Evolutionary conservation across 768 basidiomycete species (phyloP), one percentile per base, ranked within the genome.

Genomic region (Heimioporus sp.): DNA sequence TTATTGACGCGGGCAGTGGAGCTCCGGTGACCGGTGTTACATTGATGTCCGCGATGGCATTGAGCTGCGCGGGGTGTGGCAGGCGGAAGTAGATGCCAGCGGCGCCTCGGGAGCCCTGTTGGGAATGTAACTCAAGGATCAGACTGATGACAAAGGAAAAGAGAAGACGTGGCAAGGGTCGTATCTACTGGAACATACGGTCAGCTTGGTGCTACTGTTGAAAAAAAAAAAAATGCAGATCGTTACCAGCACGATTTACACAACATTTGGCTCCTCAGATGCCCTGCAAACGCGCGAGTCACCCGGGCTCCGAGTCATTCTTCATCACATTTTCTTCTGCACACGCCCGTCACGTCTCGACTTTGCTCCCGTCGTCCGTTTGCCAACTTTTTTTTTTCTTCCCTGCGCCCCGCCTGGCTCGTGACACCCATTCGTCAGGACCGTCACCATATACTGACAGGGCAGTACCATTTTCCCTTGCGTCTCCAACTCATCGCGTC

Each of bases 221-320:
- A 7, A 5, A 28, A 5, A 5, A 28, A 5, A 5, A 28, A 28
- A 28, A 24, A 24, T 5, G 24, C 24, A 24, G 24, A 24, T 24
- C 24, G 24, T 24, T 5, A n/a, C n/a, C n/a, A n/a, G n/a, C n/a
- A n/a, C n/a, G n/a, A n/a, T n/a, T n/a, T n/a, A 84, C 8, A 96
- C 85, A 31, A 98, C 96, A 57, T 98, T 92, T 7, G 7, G 7
- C 24, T 1, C 6, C 7, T 28, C 24, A 7, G 7, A 68, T 99
- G 96, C 3, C 93, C 95, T 2, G 95, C 96, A 73, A 99, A 99
- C 0, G 97, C 97, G 24, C 5, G 5, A 49, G 85, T 98, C 93
- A 36, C 91, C 79, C 68, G n/a, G n/a, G n/a, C 98, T 96, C 66
- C 90, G 78, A 71, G 38, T 59, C 58, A 63, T 74, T 50, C 65